Evolutionary conservation across 2,329 filamentous ascomycete species (phyloP).

Genomic region (Aureobasidium namibiae): DNA sequence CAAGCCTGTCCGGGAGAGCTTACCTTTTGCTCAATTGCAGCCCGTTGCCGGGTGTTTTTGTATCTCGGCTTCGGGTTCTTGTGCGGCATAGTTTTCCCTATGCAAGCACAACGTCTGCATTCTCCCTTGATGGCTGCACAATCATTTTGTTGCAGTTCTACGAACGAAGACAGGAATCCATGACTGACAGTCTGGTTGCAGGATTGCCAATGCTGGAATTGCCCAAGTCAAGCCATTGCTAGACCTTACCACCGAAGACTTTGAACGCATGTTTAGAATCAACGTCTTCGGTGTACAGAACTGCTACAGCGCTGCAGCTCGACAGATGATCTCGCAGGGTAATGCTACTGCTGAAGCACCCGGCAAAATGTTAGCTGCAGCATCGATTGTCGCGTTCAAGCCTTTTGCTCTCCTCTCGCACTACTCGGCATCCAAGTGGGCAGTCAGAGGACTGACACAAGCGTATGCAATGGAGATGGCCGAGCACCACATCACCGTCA

Average conservation of each 20-base stretch:
- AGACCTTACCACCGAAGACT: constrained; percentile 49
- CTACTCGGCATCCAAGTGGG: constrained; percentile 59
- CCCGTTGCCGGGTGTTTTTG: background rate
- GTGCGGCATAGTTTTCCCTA: background rate
- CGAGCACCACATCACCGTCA: constrained; percentile 55
- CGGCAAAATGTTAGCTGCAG: constrained; percentile 41
- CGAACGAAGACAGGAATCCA: too few relatives aligned
- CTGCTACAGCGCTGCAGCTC: constrained; percentile 55
- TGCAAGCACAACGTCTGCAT: background rate
- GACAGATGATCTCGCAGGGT: constrained; percentile 56
- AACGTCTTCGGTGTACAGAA: constrained; percentile 60
- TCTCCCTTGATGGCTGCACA: background rate
- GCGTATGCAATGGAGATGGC: constrained; percentile 60
- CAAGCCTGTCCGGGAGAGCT: constrained; percentile 12
- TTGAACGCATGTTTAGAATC: constrained; percentile 53
- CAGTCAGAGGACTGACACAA: constrained; percentile 58
- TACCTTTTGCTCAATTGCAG: background rate
- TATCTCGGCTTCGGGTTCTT: background rate
- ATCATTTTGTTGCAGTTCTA: background rate
- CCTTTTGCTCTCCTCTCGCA: constrained; percentile 51
- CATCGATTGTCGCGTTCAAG: constrained; percentile 51
- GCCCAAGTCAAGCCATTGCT: constrained; percentile 49
- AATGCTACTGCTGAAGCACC: constrained; percentile 30
- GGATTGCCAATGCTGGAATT: constrained; percentile 56
- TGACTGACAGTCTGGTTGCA: constrained; percentile 12